Conservation (phyloP, 1,284 basidiomycete species). For the Phlebopus sp. region DNA sequence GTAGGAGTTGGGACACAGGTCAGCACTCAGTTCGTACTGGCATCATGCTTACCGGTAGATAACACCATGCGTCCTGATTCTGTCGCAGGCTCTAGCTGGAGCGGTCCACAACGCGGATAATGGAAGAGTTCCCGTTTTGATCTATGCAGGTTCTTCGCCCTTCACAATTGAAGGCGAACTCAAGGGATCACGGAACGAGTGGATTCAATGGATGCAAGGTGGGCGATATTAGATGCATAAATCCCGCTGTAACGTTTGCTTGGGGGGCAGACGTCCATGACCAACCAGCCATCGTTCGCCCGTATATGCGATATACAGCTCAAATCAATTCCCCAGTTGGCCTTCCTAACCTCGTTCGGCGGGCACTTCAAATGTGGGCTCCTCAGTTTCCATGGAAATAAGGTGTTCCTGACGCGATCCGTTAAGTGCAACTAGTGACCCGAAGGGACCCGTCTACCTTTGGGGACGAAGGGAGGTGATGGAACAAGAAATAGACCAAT, state of each 20-base stretch:
- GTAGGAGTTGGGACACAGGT: slow-evolving; percentile 74
- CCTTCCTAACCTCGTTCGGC: slow-evolving; percentile 46
- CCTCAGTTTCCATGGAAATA: background rate
- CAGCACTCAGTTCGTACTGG: background rate
- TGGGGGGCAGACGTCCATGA: slow-evolving; percentile 55
- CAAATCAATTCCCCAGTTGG: slow-evolving; percentile 57
- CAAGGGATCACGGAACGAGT: slow-evolving; percentile 66
- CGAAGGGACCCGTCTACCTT: slow-evolving; percentile 69
- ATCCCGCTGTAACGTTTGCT: slow-evolving; percentile 3
- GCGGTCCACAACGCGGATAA: slow-evolving; percentile 71
- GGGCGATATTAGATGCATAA: background rate
- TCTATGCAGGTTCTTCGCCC: slow-evolving; percentile 68
- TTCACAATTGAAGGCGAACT: slow-evolving; percentile 53
- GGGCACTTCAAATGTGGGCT: slow-evolving; percentile 59
- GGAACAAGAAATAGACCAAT: slow-evolving; percentile 56
- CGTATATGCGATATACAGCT: slow-evolving; percentile 66
- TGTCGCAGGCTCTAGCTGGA: slow-evolving; percentile 56
- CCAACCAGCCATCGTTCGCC: slow-evolving; percentile 63
- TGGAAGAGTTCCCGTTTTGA: slow-evolving; percentile 60
- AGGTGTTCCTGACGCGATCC: background rate
- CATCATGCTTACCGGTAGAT: too few species aligned
- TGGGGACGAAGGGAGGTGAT: slow-evolving; percentile 70
- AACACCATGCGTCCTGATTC: too few species aligned
- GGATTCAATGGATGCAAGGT: slow-evolving; percentile 74
- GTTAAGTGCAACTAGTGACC: slow-evolving; percentile 57